phyloP scores from a whole-genome alignment of 176 grass and related monocot genomes.

The Triticum dicoccoides region DNA sequence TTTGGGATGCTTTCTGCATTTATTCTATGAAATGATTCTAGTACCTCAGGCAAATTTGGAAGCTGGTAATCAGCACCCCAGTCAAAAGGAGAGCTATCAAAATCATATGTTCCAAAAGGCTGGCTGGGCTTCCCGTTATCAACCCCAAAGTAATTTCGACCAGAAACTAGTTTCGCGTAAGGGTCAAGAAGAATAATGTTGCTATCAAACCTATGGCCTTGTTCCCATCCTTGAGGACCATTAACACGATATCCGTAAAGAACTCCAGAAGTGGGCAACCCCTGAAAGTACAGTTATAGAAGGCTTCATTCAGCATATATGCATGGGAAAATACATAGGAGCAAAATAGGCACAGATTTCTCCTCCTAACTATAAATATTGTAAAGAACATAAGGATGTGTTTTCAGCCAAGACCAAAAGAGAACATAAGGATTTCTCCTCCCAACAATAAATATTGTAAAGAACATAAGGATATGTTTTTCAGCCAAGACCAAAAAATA shows the following conservation, averaged over 20 bases:
- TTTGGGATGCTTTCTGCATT: slow-evolving; percentile 13
- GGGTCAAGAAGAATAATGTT: slow-evolving; percentile 80
- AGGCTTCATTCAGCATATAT: slow-evolving; percentile 15
- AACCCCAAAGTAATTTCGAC: slow-evolving; percentile 69
- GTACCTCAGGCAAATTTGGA: slow-evolving; percentile 94
- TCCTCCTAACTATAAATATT: not conserved
- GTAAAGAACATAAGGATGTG: not conserved
- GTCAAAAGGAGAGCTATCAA: slow-evolving; percentile 72
- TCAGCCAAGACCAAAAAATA: slow-evolving; percentile 1
- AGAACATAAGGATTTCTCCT: not conserved
- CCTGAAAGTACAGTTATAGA: slow-evolving; percentile 48
- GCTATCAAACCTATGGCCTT: slow-evolving; percentile 87
- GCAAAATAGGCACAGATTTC: not conserved
- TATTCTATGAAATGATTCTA: slow-evolving; percentile 20
- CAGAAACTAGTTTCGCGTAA: slow-evolving; percentile 94
- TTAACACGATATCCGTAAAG: slow-evolving; percentile 78
- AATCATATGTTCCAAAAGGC: slow-evolving; percentile 81
- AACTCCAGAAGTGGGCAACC: slow-evolving; percentile 74
- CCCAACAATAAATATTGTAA: not conserved
- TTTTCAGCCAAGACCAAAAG: slow-evolving; percentile 1
- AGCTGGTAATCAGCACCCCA: slow-evolving; percentile 80
- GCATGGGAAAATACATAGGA: slow-evolving; percentile 13
- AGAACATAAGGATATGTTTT: not conserved
- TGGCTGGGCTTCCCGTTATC: slow-evolving; percentile 35
- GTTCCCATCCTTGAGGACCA: slow-evolving; percentile 72